phyloP scores from a whole-genome alignment of 1,139 yeast genomes.

The Petasospora fabianii region DNA sequence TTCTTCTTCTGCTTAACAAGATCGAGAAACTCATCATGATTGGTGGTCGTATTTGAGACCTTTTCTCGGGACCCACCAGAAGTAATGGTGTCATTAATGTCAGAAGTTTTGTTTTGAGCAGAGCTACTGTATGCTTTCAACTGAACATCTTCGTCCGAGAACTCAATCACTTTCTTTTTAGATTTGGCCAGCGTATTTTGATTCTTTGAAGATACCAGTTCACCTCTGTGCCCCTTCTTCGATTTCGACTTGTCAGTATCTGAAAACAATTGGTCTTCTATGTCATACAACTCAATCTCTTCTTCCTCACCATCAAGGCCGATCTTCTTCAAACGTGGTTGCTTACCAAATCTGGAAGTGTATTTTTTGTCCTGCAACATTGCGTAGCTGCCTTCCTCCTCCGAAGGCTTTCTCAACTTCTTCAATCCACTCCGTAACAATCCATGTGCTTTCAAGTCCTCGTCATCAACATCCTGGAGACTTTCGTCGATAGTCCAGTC shows the following conservation, averaged over 20 bases:
- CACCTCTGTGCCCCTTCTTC: neutral
- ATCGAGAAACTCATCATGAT: neutral
- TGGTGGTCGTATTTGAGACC: too few relatives aligned
- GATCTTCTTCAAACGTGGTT: constrained; percentile 1
- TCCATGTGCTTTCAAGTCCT: neutral
- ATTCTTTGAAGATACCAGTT: neutral
- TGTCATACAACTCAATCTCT: constrained; percentile 8
- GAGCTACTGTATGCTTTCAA: neutral
- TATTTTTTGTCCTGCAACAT: neutral
- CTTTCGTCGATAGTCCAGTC: neutral
- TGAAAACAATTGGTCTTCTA: constrained; percentile 8
- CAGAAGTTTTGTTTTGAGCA: neutral
- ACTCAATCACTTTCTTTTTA: neutral
- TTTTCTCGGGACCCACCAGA: too few relatives aligned
- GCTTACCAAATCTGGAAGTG: constrained; percentile 4
- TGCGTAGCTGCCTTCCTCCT: neutral
- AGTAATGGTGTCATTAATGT: neutral
- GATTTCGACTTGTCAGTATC: neutral
- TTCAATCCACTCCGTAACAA: neutral
- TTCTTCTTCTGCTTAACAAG: too few relatives aligned
- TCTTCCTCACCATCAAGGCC: neutral
- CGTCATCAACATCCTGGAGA: neutral
- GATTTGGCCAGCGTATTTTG: constrained; percentile 2
- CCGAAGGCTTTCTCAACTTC: neutral
- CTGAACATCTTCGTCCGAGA: neutral